phyloP scores from a whole-genome alignment of 805 yeast genomes.

The Candida parachauliodes region DNA sequence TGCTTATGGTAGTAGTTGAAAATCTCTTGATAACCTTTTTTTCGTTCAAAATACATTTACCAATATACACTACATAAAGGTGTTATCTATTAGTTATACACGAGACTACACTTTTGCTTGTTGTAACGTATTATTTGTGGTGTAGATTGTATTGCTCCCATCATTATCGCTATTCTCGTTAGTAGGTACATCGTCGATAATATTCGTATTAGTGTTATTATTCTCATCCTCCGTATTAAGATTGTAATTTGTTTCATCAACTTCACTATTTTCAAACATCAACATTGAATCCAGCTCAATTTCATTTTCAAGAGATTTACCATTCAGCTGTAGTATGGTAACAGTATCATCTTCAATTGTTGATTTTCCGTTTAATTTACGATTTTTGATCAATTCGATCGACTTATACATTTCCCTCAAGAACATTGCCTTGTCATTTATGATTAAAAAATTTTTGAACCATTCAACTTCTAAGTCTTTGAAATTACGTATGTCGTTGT shows the following conservation, averaged over 20 bases:
- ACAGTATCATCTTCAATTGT: neutral
- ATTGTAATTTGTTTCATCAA: slow-evolving; percentile 8
- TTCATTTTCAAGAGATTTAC: too few species aligned
- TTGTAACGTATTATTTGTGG: too few species aligned
- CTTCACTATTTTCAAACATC: slow-evolving; percentile 13
- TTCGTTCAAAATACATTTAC: too few species aligned
- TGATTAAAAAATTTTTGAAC: slow-evolving; percentile 20
- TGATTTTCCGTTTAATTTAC: slow-evolving; percentile 9
- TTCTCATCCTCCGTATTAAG: slow-evolving; percentile 2
- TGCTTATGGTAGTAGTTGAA: neutral
- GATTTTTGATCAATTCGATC: slow-evolving; percentile 20
- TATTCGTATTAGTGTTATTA: slow-evolving; percentile 12
- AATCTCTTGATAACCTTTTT: neutral
- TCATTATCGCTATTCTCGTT: neutral
- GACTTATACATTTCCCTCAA: slow-evolving; percentile 26
- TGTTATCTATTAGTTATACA: too few species aligned
- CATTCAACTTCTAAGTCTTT: slow-evolving; percentile 18
- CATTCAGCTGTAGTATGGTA: too few species aligned
- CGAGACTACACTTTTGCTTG: too few species aligned
- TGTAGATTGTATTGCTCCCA: slow-evolving; percentile 3
- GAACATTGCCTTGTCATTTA: slow-evolving; percentile 24
- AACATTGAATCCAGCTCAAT: neutral
- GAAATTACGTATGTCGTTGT: neutral
- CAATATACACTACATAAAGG: too few species aligned
- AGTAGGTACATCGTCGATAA: neutral